Evolutionary conservation across 2,329 filamentous ascomycete genomes (phyloP), one percentile per base, ranked within the genome.

Genomic region (Trichoderma sp.): DNA sequence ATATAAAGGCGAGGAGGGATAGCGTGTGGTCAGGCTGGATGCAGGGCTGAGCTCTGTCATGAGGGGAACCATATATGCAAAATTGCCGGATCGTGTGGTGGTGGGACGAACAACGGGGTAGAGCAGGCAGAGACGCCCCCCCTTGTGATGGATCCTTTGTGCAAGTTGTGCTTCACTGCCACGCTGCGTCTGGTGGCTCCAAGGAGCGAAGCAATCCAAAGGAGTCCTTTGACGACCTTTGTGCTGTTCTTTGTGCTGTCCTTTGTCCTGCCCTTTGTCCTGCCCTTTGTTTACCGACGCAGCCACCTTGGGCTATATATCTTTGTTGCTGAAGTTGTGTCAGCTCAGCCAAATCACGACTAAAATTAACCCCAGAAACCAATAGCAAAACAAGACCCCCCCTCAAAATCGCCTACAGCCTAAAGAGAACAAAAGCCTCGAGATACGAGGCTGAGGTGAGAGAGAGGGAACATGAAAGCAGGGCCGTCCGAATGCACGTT

Each of bases 1-100:
- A 64, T 64, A 63, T 63, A 63, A 52, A 52, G 59, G 32, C 13
- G 61, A 53, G 4, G 48, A 52, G 13, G 60, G 34, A 19, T 42
- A 35, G 25, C 35, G 50, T 10, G 35, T 54, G 35, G 61, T 42
- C 25, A 64, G 61, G 35, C 61, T 64, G 27, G 50, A 22, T 45
- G 50, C 37, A 54, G 37, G 61, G 50, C 61, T 64, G 37, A 56
- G 29, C 61, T 64, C 50, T 42, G 35, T n/a, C 61, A 64, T 64
- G 37, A 52, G 37, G 61, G 37, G 50, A 19, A 32, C 35, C 54
- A 25, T 64, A 52, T 8, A 3, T 34, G 32, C n/a, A 45, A 42
- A 25, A n/a, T 52, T 27, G 42, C 48, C 25, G 48, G 52, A 54
- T 63, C 35, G 25, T 42, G 34, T 13, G 39, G 39, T 34, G 37